phyloP scores from a whole-genome alignment of 331 rosid genomes.

The Ulmus americana region DNA sequence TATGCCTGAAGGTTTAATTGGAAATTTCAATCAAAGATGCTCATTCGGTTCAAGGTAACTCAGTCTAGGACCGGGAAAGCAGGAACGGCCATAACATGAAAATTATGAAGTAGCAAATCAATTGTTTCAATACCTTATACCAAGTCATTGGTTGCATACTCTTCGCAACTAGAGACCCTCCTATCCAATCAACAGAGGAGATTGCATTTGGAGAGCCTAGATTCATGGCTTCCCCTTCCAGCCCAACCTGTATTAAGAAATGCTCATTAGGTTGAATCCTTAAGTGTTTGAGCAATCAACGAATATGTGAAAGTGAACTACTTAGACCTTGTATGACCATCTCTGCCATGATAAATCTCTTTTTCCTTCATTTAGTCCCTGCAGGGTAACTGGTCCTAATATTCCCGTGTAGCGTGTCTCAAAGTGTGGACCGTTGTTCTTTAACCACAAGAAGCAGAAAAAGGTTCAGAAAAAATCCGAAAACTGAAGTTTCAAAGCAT shows the following conservation, averaged over 20 bases:
- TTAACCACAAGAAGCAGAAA: conserved; percentile 3
- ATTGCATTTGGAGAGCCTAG: conserved; percentile 49
- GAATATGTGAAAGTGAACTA: conserved; percentile 2
- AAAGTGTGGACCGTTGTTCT: conserved; percentile 65
- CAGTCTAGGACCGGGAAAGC: background rate
- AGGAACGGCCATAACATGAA: background rate
- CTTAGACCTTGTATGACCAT: conserved; percentile 73
- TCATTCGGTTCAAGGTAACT: background rate
- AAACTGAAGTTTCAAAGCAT: background rate
- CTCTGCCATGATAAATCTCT: conserved; percentile 56
- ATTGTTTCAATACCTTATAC: conserved; percentile 48
- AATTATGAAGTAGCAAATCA: background rate
- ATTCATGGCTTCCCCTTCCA: conserved; percentile 58
- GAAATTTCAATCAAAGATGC: conserved; percentile 1
- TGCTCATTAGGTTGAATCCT: background rate
- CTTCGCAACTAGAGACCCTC: conserved; percentile 28
- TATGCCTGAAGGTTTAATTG: conserved; percentile 38
- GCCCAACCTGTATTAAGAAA: conserved; percentile 48
- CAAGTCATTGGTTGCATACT: conserved; percentile 60
- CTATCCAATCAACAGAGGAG: conserved; percentile 54
- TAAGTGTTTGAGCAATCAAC: background rate
- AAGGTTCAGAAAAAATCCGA: background rate
- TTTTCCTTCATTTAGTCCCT: conserved; percentile 56
- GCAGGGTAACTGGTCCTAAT: conserved; percentile 48
- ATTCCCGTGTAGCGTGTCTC: conserved; percentile 57